A percentile compares a stretch with the other conserved stretches of the same genome.
Evolutionary conservation across 441 rosid genomes (phyloP).

Genomic region (Populus hybrid): DNA sequence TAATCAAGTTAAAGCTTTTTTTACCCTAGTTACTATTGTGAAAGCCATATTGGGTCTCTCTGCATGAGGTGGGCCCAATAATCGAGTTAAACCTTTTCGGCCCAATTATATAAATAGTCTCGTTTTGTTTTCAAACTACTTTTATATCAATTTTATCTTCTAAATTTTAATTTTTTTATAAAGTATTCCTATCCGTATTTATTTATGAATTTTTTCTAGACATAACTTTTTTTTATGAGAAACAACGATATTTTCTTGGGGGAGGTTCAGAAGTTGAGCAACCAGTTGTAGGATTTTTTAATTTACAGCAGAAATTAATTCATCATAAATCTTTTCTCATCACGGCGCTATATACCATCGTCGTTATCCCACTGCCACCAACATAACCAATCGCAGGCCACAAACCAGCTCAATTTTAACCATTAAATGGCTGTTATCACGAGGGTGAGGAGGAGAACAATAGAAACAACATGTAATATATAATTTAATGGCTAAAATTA

Average conservation of each 20-base stretch:
- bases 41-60: not conserved
- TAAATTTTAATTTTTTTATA: too few species aligned
- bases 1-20: not conserved
- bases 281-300: too few species aligned
- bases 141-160: too few species aligned
- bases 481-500: not conserved
- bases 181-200: not conserved
- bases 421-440: not conserved
- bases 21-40: too few species aligned
- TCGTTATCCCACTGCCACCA: too few species aligned
- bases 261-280: not conserved
- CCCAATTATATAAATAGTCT: not conserved
- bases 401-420: not conserved
- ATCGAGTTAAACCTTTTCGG: not conserved
- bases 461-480: not conserved
- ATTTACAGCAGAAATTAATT: too few species aligned
- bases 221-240: not conserved
- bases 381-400: too few species aligned
- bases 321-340: too few species aligned
- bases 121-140: not conserved
- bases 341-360: too few species aligned
- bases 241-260: not conserved
- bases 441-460: not conserved
- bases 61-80: not conserved
- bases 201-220: not conserved